Base-by-base conservation (phyloP, 2,329 filamentous ascomycete species). In the Epichloe coenophiala region DNA sequence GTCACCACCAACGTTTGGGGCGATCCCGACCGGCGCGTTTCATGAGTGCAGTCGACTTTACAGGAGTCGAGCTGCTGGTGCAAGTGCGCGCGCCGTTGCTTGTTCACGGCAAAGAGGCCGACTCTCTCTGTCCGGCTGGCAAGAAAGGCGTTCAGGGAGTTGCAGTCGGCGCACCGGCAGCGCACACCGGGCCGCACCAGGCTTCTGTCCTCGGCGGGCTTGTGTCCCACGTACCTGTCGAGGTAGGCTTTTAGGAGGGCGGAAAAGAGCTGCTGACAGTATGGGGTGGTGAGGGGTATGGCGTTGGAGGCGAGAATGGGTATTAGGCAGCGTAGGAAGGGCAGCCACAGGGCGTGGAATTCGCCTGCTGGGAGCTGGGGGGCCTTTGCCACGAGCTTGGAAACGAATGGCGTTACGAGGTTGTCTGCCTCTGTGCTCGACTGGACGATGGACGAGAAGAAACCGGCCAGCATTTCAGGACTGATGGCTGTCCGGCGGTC, bases 281-380 rank as follows among this genome's bases (percentile, higher is more conserved):
- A 47, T 7, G 54, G 51, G 0, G 48, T 50, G 11, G 49, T 45
- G 5, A 61, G 48, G 0, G 55, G 36, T 2, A 56, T 47, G 1
- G 48, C 17, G 4, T 49, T 40, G 13, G 48, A 42, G 6, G 51
- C 46, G 27, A 63, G 51, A 4, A 52, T 5, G 6, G 19, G 4
- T 0, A 60, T 21, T 3, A 66, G 51, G 4, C 46, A 43, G 15
- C 45, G 56, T 2, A 68, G 51, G 9, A 66, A 57, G 1, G 62
- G 63, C 2, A 67, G 42, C 65, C 65, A 68, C 1, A 65, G 38
- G 2, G 3, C 11, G 2, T 54, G 38, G 13, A 64, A 58, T 11
- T 59, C 59, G 3, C 33, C 2, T 2, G 6, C 5, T 12, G 41
- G 35, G 27, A 67, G 27, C 5, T 15, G 40, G 3, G 33, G 33